phyloP scores from a whole-genome alignment of 2,329 filamentous ascomycete species.

The Penicillium italicum region DNA sequence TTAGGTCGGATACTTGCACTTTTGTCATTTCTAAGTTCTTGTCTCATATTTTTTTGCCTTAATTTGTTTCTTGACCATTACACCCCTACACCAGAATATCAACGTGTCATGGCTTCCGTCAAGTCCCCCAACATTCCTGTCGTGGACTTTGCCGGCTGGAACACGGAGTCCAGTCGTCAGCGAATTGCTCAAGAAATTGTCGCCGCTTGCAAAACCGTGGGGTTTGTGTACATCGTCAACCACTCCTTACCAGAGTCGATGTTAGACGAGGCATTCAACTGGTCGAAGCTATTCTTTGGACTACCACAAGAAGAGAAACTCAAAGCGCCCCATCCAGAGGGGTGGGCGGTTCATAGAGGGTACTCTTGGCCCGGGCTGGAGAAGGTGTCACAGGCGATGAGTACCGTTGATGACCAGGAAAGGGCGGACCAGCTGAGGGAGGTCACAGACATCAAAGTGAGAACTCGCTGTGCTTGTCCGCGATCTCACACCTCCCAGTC shows the following conservation, averaged over 20 bases:
- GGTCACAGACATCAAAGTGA: conserved; percentile 52
- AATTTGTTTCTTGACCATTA: background rate
- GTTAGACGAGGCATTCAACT: conserved; percentile 45
- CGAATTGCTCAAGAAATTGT: conserved; percentile 40
- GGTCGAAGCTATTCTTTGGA: conserved; percentile 45
- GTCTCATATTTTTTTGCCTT: background rate
- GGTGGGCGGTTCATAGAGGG: conserved; percentile 51
- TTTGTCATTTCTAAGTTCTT: background rate
- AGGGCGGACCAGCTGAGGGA: conserved; percentile 43
- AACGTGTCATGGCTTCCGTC: background rate
- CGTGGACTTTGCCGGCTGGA: conserved; percentile 41
- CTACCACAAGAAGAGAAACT: conserved; percentile 47
- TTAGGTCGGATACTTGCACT: background rate
- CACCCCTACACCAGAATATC: background rate
- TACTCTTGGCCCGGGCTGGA: conserved; percentile 55
- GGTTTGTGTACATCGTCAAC: conserved; percentile 49
- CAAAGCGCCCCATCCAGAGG: conserved; percentile 49
- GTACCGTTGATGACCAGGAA: conserved; percentile 42
- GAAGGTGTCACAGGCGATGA: conserved; percentile 50
- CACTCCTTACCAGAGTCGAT: conserved; percentile 43
- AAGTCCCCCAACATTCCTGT: conserved; percentile 31
- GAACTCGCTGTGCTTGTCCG: conserved; percentile 7
- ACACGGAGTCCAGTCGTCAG: conserved; percentile 27
- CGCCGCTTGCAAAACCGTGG: conserved; percentile 44
- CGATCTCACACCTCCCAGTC: background rate